These are phyloP conservation scores for Sporobolomyces pararoseus DNA, from an alignment of 768 basidiomycete genomes.

Conservation along the genomic window DNA sequence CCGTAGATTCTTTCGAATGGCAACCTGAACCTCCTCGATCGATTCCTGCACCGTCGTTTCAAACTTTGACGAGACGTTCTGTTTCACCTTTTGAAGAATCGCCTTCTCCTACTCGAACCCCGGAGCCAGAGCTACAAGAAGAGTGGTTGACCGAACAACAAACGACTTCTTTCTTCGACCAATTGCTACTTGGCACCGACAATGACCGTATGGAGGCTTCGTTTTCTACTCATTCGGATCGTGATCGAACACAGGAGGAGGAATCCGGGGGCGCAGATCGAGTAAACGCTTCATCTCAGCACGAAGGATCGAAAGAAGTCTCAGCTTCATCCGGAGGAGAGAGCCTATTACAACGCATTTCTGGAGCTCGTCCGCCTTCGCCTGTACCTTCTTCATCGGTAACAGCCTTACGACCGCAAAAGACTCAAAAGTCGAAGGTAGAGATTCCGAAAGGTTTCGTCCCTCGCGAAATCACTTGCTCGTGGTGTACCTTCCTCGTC, in stretches of 20 bases:
- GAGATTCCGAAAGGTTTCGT: neutral
- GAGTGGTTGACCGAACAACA: neutral
- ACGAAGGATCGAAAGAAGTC: no score
- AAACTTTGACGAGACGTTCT: neutral
- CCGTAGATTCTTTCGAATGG: slow-evolving; percentile 2
- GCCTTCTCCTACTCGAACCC: neutral
- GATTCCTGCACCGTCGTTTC: neutral
- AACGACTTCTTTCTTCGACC: neutral
- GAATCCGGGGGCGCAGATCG: no score
- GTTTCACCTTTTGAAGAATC: slow-evolving; percentile 9
- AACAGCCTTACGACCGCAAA: neutral
- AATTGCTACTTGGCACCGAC: neutral
- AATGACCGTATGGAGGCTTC: neutral
- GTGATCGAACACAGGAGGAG: no score
- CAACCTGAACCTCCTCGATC: neutral
- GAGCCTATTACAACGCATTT: neutral
- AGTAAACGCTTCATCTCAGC: no score
- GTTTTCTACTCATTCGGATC: no score
- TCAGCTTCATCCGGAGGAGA: neutral
- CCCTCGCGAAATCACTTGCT: neutral
- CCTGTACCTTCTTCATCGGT: neutral
- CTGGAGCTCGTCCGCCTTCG: neutral
- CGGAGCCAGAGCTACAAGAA: neutral
- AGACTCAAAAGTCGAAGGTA: neutral
- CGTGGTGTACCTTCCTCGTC: neutral